A percentile compares a stretch with the other conserved stretches of the same genome.
Conservation (phyloP, 768 basidiomycete genomes). For the Tricholoma bakamatsutake region DNA sequence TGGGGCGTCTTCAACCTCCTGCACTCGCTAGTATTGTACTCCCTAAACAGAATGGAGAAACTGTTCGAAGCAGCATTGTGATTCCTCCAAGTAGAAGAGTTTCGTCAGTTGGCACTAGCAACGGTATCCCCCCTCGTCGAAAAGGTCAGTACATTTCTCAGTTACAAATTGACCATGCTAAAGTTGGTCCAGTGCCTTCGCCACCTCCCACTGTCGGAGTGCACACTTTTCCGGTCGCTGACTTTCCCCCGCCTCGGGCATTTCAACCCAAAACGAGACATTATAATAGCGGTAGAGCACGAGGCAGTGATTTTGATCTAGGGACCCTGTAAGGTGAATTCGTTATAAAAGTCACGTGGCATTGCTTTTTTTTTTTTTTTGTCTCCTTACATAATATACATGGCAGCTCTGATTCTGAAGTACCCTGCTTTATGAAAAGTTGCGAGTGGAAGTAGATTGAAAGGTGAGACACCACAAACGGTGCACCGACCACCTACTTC, state of each 20-base stretch:
- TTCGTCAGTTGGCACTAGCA: slow-evolving; percentile 9
- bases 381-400: too few relatives aligned
- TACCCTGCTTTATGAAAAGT: too few relatives aligned
- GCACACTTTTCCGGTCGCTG: slow-evolving; percentile 70
- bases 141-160: slow-evolving; percentile 37
- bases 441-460: too few relatives aligned
- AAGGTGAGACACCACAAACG: too few relatives aligned
- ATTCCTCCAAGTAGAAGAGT: slow-evolving; percentile 10
- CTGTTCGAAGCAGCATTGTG: not conserved
- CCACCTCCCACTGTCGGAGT: slow-evolving; percentile 56
- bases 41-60: slow-evolving; percentile 5
- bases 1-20: slow-evolving; percentile 25
- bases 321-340: slow-evolving; percentile 33
- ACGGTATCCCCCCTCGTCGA: slow-evolving; percentile 32
- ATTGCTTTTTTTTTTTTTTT: too few relatives aligned
- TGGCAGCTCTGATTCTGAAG: too few relatives aligned
- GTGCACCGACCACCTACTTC: too few relatives aligned
- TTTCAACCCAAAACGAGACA: slow-evolving; percentile 45
- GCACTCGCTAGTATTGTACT: slow-evolving; percentile 23
- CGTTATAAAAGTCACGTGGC: too few relatives aligned
- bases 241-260: slow-evolving; percentile 72
- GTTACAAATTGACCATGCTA: not conserved
- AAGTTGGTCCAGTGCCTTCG: slow-evolving; percentile 35
- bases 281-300: slow-evolving; percentile 61
- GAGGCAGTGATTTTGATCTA: slow-evolving; percentile 69